phyloP scores from a whole-genome alignment of 2,329 filamentous ascomycete species.

The Pochonia chlamydosporia region DNA sequence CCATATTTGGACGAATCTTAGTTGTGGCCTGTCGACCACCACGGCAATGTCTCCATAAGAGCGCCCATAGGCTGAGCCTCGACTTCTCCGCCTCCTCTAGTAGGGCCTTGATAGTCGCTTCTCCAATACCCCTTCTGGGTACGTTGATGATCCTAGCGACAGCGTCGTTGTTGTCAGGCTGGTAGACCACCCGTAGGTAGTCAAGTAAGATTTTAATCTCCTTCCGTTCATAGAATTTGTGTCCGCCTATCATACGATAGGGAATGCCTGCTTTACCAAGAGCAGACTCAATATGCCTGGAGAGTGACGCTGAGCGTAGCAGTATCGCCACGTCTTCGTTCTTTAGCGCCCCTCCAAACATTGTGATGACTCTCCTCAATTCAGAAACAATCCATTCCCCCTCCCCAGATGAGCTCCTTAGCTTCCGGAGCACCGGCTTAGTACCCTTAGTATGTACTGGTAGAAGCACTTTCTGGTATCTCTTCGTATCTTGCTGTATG shows the following conservation, averaged over 20 bases:
- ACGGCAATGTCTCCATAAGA: slow-evolving; percentile 54
- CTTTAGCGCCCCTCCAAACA: slow-evolving; percentile 69
- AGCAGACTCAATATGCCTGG: slow-evolving; percentile 77
- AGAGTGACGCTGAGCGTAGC: slow-evolving; percentile 77
- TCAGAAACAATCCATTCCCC: slow-evolving; percentile 86
- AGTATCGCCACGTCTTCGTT: slow-evolving; percentile 80
- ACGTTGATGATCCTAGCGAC: slow-evolving; percentile 79
- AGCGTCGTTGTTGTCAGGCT: slow-evolving; percentile 83
- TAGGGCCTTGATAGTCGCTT: slow-evolving; percentile 67
- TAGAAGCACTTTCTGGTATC: slow-evolving; percentile 74
- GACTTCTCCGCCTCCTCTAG: slow-evolving; percentile 69
- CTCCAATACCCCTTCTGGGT: slow-evolving; percentile 75
- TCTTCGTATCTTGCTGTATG: slow-evolving; percentile 80
- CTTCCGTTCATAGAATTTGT: slow-evolving; percentile 83
- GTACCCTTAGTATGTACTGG: slow-evolving; percentile 77
- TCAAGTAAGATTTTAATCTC: slow-evolving; percentile 86
- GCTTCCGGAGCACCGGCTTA: slow-evolving; percentile 70
- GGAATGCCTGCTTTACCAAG: slow-evolving; percentile 75
- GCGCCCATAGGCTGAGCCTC: slow-evolving; percentile 66
- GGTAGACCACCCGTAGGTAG: slow-evolving; percentile 79
- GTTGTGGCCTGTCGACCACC: slow-evolving; percentile 42
- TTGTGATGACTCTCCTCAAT: slow-evolving; percentile 61
- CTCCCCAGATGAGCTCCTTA: slow-evolving; percentile 66
- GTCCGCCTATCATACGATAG: slow-evolving; percentile 88
- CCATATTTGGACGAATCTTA: slow-evolving; percentile 43